These are phyloP conservation scores for Nissolia schottii DNA, from an alignment of 306 rosid genomes.

Conservation along the genomic window DNA sequence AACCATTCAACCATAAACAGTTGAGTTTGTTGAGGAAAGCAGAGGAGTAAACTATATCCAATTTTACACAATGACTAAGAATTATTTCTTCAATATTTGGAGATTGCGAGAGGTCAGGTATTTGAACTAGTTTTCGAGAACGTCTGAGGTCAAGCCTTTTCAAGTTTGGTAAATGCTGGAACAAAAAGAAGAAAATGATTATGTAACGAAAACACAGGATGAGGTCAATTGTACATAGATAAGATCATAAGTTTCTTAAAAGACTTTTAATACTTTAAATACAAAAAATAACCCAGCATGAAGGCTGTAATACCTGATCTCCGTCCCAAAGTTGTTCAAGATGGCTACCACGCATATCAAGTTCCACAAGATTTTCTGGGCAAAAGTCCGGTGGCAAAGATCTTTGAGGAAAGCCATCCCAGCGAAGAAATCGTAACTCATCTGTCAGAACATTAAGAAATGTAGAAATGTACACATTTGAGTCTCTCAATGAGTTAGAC, in stretches of 20 bases:
- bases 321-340: constrained; percentile 27
- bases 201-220: background rate
- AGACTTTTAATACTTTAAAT: too few relatives aligned
- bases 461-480: background rate
- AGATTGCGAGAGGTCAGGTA: constrained; percentile 8
- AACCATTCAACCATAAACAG: background rate
- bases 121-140: background rate
- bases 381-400: background rate
- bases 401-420: constrained; percentile 16
- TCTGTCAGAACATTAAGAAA: background rate
- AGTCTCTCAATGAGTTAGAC: background rate
- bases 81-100: constrained; percentile 31
- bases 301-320: constrained; percentile 10
- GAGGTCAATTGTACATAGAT: too few relatives aligned
- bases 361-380: constrained; percentile 1
- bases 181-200: background rate
- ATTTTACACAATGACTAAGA: background rate
- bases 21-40: constrained; percentile 19
- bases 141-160: constrained; percentile 9
- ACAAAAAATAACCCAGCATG: background rate
- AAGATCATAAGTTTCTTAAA: too few relatives aligned
- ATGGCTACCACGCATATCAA: background rate
- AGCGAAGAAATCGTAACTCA: constrained; percentile 1
- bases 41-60: constrained; percentile 19
- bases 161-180: constrained; percentile 23